A percentile compares a stretch with the other conserved stretches of the same genome.
Conservation (phyloP, 352 stramenopile species). For the Phytophthora sansomeana region DNA sequence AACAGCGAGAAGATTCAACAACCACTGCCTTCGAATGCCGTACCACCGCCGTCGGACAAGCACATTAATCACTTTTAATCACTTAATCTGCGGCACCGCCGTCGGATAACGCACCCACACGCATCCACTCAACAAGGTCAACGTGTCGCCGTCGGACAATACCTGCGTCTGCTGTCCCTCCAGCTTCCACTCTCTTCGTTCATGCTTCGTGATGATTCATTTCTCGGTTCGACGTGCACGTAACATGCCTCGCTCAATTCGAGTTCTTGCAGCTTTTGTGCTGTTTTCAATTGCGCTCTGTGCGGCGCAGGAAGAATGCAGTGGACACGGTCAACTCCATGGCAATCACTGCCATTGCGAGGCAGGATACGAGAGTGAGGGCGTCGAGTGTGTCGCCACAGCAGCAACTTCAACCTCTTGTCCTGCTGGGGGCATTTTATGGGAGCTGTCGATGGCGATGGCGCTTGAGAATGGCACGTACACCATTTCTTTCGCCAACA, state of each 20-base stretch:
- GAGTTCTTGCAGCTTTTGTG: conserved; percentile 14
- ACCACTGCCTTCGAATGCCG: background rate
- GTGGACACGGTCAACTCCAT: conserved; percentile 50
- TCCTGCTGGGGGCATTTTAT: conserved; percentile 46
- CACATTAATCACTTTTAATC: conserved; percentile 12
- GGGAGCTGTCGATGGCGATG: conserved; percentile 51
- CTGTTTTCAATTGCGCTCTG: conserved; percentile 18
- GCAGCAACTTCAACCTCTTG: conserved; percentile 30
- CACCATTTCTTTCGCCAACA: conserved; percentile 47
- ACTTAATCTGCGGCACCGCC: background rate
- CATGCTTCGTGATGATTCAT: conserved; percentile 2
- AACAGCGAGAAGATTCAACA: conserved; percentile 2
- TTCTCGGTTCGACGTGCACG: conserved; percentile 5
- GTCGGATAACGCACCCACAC: conserved; percentile 11
- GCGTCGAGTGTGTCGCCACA: conserved; percentile 42
- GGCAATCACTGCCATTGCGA: conserved; percentile 59
- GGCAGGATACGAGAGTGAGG: conserved; percentile 49
- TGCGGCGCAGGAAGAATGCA: conserved; percentile 42
- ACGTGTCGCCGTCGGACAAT: conserved; percentile 6
- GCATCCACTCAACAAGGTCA: background rate
- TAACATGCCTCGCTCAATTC: conserved; percentile 1
- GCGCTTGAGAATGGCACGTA: conserved; percentile 58
- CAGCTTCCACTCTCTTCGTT: conserved; percentile 9
- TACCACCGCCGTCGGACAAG: conserved; percentile 27
- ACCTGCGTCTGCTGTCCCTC: no score